Conservation (phyloP, 768 basidiomycete genomes). For the Glaciozyma martinii region DNA sequence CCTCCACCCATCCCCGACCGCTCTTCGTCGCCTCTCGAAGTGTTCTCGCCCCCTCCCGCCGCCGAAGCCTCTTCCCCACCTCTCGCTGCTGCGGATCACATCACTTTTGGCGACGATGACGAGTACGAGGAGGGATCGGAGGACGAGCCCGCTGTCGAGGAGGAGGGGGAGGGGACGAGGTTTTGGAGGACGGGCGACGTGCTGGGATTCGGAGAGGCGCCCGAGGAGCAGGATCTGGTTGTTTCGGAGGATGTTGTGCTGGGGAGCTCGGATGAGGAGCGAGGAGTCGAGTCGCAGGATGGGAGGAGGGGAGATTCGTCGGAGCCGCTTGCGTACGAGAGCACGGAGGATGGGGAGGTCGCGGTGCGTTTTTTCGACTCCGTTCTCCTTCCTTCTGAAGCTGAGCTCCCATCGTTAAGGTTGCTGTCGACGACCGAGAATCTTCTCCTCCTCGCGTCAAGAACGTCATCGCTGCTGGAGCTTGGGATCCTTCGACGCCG, state of each 20-base stretch:
- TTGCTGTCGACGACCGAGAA: no score
- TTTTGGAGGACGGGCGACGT: no score
- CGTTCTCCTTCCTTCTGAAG: no score
- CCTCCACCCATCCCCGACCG: background rate
- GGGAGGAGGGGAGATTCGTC: no score
- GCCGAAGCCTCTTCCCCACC: background rate
- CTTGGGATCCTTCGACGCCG: slow-evolving; percentile 1
- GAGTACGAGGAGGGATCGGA: background rate
- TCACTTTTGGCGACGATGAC: background rate
- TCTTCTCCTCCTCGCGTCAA: background rate
- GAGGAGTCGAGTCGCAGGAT: background rate
- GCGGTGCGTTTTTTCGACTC: no score
- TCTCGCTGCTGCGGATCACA: background rate
- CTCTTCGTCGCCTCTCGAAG: background rate
- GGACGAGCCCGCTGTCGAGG: background rate
- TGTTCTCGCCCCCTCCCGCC: background rate
- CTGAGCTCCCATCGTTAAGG: no score
- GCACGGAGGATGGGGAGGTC: no score
- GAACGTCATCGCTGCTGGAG: background rate
- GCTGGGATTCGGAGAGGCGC: no score
- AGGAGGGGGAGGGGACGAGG: no score
- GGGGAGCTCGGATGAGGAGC: background rate
- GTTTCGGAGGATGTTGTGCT: background rate
- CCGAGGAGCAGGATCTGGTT: background rate
- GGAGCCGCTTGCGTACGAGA: no score